phyloP scores from a whole-genome alignment of 2,329 filamentous ascomycete species.

The Penicillium hordei region DNA sequence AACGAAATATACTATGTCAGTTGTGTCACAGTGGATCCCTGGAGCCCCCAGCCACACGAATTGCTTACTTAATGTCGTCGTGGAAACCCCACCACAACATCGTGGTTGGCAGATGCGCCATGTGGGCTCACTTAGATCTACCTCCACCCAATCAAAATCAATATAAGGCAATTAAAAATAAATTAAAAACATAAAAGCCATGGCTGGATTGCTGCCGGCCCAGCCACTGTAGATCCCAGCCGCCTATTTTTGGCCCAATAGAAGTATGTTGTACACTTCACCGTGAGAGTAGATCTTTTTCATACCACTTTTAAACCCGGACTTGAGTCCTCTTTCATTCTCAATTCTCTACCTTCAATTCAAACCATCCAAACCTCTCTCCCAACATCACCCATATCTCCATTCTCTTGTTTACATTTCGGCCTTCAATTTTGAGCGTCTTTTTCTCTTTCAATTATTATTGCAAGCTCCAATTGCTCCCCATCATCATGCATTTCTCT shows the following conservation, averaged over 20 bases:
- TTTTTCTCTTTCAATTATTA: conserved; percentile 1
- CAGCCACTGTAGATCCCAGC: conserved; percentile 29
- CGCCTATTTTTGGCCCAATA: conserved; percentile 23
- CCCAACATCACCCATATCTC: background rate
- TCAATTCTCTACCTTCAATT: background rate
- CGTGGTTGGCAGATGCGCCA: conserved; percentile 8
- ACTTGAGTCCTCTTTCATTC: background rate
- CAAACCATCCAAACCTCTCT: background rate
- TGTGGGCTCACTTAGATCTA: background rate
- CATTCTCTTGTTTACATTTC: conserved; percentile 7
- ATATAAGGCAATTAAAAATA: conserved; percentile 3
- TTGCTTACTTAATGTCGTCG: conserved; percentile 10
- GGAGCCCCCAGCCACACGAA: conserved; percentile 23
- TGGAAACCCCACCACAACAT: conserved; percentile 3
- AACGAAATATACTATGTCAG: background rate
- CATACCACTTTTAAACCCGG: conserved; percentile 3
- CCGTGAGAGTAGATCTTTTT: conserved; percentile 5
- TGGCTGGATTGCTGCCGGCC: conserved; percentile 13
- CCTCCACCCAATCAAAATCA: conserved; percentile 4
- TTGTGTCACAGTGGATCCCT: conserved; percentile 10
- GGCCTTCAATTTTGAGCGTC: background rate
- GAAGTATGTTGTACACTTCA: conserved; percentile 1
- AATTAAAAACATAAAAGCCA: conserved; percentile 4
- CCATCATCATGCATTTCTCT: conserved; percentile 32
- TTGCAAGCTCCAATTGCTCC: conserved; percentile 3